Evolutionary conservation across 768 basidiomycete genomes (phyloP), one percentile per base, ranked within the genome.

Genomic region (Suillus bovinus): DNA sequence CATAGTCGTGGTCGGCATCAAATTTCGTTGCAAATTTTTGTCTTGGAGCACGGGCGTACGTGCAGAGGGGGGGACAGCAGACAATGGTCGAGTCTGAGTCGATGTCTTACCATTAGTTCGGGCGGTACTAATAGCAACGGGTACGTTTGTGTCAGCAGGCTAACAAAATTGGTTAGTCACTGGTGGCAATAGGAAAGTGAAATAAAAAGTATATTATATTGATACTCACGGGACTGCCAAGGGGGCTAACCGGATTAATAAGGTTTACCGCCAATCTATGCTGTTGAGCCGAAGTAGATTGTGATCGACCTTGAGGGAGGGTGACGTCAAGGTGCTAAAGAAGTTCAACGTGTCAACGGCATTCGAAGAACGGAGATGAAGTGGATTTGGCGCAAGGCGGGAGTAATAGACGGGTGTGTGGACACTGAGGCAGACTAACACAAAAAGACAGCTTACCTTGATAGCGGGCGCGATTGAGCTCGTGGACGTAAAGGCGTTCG

Each of bases 291-390:
- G 60, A 61, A 38, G 57, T 59, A 38, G 60, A 44, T 60, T 22
- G 44, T 4, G 54, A 42, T 22, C 59, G 60, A 52, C 61, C 49
- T 58, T 63, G 59, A 46, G 55, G 64, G 64, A 63, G 58, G 50
- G 50, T 69, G 72, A 62, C 56, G 60, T 71, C 65, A 63, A 75
- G 71, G 70, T 69, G 74, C 74, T 73, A 72, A 72, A 38, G n/a
- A 68, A 9, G 9, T 2, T 16, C 5, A 47, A 31, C 1, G 17
- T 55, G 66, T 68, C 16, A 69, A 49, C 24, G 61, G 6, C 55
- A 58, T 54, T 27, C 0, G n/a, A 11, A 55, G 20, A 5, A 39
- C 60, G 58, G 56, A 61, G 58, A 61, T 61, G 27, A 58, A n/a
- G 31, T 46, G 22, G 44, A 14, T 13, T 22, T 44, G 41, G 46